These are phyloP conservation scores for Naganishia liquefaciens DNA, from an alignment of 1,284 basidiomycete species.

Conservation along the genomic window DNA sequence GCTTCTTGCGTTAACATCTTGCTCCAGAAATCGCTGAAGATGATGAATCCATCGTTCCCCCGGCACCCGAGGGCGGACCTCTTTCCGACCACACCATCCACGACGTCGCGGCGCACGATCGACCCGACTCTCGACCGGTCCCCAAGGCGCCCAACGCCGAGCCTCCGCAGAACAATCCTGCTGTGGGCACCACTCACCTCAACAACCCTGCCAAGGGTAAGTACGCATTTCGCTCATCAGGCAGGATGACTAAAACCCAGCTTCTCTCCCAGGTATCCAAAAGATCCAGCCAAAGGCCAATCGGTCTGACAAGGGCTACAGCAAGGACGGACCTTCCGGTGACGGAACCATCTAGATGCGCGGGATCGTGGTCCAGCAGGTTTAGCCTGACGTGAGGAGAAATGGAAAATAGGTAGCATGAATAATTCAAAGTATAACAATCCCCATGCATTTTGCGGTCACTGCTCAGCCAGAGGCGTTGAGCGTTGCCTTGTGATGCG, in stretches of 20 bases:
- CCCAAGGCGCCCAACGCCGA: slow-evolving; percentile 34
- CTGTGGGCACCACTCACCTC: slow-evolving; percentile 30
- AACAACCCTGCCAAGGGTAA: slow-evolving; percentile 40
- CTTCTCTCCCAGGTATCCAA: slow-evolving; percentile 2
- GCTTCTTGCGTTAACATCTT: slow-evolving; percentile 1
- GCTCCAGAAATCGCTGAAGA: slow-evolving; percentile 48
- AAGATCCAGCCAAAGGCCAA: slow-evolving; percentile 32
- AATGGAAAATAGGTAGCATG: no score
- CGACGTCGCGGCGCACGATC: slow-evolving; percentile 10
- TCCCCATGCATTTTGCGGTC: no score
- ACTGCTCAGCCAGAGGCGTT: no score
- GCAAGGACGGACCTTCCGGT: slow-evolving; percentile 26
- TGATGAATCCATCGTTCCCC: slow-evolving; percentile 34
- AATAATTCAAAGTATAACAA: no score
- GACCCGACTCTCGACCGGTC: slow-evolving; percentile 14
- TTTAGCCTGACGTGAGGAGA: no score
- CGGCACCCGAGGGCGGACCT: slow-evolving; percentile 9
- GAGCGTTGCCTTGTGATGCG: no score
- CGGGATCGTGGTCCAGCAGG: no score
- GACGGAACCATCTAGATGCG: slow-evolving; percentile 24
- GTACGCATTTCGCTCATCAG: slow-evolving; percentile 20
- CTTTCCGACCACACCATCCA: slow-evolving; percentile 14
- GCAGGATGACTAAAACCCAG: no score
- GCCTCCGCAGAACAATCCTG: slow-evolving; percentile 35
- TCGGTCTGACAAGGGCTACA: slow-evolving; percentile 25